Conservation (phyloP, 306 rosid genomes). For the Hippophae rhamnoides region DNA sequence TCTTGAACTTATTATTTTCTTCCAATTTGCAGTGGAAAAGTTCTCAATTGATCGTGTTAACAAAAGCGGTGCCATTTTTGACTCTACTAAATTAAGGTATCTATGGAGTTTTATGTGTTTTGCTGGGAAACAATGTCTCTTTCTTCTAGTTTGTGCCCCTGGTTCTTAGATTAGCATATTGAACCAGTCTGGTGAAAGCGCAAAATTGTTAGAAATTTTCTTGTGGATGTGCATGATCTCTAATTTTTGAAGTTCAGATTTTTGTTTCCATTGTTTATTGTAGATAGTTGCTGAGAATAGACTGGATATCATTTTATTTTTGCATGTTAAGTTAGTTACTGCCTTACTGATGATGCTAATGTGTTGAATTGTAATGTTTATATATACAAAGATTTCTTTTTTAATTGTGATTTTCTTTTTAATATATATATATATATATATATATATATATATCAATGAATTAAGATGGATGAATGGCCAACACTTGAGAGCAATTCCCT, state of each 20-base stretch:
- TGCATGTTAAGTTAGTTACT: conserved; percentile 1
- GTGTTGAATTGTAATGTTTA: not conserved
- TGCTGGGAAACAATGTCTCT: conserved; percentile 11
- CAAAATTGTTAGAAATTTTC: not conserved
- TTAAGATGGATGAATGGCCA: conserved; percentile 98
- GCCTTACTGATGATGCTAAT: not conserved
- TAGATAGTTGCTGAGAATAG: conserved; percentile 2
- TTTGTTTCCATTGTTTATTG: not conserved
- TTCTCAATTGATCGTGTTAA: conserved; percentile 78
- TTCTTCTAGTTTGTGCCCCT: not conserved
- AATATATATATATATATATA: conserved; percentile 10
- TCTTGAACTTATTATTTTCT: conserved; percentile 19
- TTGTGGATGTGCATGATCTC: not conserved
- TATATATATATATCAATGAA: conserved; percentile 11
- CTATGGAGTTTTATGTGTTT: conserved; percentile 3
- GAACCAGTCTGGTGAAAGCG: not conserved
- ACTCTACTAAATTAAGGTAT: conserved; percentile 69
- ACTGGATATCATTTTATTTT: conserved; percentile 9
- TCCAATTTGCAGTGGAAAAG: conserved; percentile 55
- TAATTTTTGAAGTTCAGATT: not conserved
- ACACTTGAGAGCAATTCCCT: conserved; percentile 63
- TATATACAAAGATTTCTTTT: not conserved
- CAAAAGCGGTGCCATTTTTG: conserved; percentile 91
- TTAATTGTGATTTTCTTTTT: conserved; percentile 4
- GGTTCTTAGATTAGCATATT: conserved; percentile 1